Evolutionary conservation across 73 alveolate genomes (phyloP).

Genomic region (Durusdinium trenchii): DNA sequence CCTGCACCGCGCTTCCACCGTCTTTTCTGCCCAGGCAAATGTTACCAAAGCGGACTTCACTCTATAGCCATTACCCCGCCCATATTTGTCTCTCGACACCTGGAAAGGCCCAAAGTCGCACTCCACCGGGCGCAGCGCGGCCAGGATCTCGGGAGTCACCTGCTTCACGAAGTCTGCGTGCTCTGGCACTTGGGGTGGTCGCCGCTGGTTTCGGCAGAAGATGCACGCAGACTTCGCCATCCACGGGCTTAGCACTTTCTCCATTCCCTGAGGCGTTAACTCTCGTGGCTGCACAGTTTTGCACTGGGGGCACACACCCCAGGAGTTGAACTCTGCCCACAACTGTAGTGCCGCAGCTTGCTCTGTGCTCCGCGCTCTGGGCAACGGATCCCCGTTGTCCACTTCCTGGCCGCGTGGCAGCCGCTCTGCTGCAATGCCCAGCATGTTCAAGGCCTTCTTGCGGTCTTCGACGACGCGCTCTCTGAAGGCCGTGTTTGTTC

Average conservation of each 20-base stretch:
- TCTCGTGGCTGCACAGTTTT: not conserved
- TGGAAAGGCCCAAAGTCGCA: not conserved
- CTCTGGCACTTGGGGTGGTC: not conserved
- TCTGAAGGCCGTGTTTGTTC: not conserved
- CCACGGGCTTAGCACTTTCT: not conserved
- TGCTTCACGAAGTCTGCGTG: not conserved
- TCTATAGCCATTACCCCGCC: slow-evolving; percentile 10
- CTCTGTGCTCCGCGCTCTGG: not conserved
- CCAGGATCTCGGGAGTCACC: not conserved
- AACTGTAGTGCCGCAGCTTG: not conserved
- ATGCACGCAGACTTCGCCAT: not conserved
- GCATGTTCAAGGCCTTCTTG: not conserved
- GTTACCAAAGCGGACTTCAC: slow-evolving; percentile 10
- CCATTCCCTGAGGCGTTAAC: not conserved
- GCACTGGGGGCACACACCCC: not conserved
- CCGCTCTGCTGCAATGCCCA: not conserved
- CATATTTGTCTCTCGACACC: not conserved
- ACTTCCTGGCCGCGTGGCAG: not conserved
- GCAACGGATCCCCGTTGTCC: not conserved
- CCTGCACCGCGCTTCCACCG: not conserved
- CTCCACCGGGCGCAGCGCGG: not conserved
- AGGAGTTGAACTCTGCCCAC: slow-evolving; percentile 17
- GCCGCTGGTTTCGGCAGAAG: not conserved
- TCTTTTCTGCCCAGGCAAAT: not conserved
- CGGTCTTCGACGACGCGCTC: not conserved